phyloP scores from a whole-genome alignment of 371 early-diverging fungal species.

The Syncephalastrum racemosum region DNA sequence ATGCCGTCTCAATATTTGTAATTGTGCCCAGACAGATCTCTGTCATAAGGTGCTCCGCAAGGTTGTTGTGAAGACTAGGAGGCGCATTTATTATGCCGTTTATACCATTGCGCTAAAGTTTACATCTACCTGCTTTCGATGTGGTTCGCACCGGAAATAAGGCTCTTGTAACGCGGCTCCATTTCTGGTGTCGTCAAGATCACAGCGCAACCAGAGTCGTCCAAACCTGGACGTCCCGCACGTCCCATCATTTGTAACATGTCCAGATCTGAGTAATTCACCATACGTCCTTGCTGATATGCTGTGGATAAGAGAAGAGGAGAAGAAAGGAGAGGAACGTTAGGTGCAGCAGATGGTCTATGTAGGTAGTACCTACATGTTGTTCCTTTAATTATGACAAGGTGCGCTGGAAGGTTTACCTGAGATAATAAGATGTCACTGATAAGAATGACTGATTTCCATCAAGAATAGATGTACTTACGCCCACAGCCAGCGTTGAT shows the following conservation, averaged over 20 bases:
- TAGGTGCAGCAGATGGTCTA: background rate
- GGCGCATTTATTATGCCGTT: background rate
- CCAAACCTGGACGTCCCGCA: conserved; percentile 89
- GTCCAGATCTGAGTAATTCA: conserved; percentile 71
- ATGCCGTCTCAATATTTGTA: conserved; percentile 48
- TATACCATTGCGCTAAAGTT: background rate
- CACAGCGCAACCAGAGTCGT: conserved; percentile 72
- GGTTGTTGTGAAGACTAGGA: conserved; percentile 62
- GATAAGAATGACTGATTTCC: background rate
- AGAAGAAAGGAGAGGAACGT: background rate
- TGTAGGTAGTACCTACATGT: conserved; percentile 24
- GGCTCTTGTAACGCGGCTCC: conserved; percentile 52
- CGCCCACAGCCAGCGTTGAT: conserved; percentile 91
- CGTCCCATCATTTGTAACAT: conserved; percentile 92
- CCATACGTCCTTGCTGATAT: conserved; percentile 59
- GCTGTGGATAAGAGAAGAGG: conserved; percentile 18
- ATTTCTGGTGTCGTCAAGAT: conserved; percentile 70
- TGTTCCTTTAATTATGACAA: conserved; percentile 83
- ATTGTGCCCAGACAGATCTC: conserved; percentile 81
- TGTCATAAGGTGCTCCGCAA: conserved; percentile 82
- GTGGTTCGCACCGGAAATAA: conserved; percentile 55
- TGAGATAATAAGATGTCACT: conserved; percentile 7
- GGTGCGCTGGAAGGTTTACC: conserved; percentile 90
- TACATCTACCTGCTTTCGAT: conserved; percentile 66
- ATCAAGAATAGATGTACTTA: conserved; percentile 14